These are phyloP conservation scores for Phytophthora multivora DNA, from an alignment of 352 stramenopile genomes.

Conservation along the genomic window DNA sequence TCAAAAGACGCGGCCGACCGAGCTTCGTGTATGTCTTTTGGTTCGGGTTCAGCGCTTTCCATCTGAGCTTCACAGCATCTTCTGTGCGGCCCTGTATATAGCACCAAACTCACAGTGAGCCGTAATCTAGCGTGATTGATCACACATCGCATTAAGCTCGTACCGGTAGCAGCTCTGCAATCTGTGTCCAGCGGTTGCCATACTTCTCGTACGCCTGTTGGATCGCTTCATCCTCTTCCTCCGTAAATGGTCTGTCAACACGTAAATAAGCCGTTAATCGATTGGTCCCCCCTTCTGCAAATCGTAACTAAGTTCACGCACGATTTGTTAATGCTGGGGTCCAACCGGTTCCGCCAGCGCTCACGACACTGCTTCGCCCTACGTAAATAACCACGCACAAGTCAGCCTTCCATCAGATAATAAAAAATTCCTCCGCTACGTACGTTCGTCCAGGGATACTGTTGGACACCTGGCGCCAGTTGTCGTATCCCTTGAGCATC, in stretches of 20 bases:
- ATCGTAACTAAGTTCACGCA: slow-evolving; percentile 24
- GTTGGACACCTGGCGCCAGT: slow-evolving; percentile 72
- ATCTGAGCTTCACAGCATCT: slow-evolving; percentile 82
- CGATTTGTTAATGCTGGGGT: slow-evolving; percentile 93
- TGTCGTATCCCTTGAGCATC: slow-evolving; percentile 83
- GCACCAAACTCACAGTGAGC: not conserved
- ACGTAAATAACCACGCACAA: not conserved
- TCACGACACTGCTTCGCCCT: slow-evolving; percentile 96
- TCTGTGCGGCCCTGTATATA: slow-evolving; percentile 64
- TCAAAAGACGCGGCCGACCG: slow-evolving; percentile 66
- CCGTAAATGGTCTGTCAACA: slow-evolving; percentile 56
- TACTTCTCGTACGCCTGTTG: slow-evolving; percentile 81
- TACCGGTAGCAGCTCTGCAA: slow-evolving; percentile 81
- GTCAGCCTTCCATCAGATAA: not conserved
- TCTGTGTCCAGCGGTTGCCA: slow-evolving; percentile 89
- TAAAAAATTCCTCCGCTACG: slow-evolving; percentile 8
- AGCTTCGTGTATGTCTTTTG: slow-evolving; percentile 78
- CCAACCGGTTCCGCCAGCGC: slow-evolving; percentile 96
- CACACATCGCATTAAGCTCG: not conserved
- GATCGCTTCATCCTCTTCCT: slow-evolving; percentile 75
- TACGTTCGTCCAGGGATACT: slow-evolving; percentile 76
- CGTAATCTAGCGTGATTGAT: not conserved
- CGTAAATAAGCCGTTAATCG: slow-evolving; percentile 6
- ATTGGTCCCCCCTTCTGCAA: not conserved
- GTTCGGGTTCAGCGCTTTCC: slow-evolving; percentile 85